Conservation (phyloP, 176 grass and related monocot genomes). For the Alloteropsis semialata region DNA sequence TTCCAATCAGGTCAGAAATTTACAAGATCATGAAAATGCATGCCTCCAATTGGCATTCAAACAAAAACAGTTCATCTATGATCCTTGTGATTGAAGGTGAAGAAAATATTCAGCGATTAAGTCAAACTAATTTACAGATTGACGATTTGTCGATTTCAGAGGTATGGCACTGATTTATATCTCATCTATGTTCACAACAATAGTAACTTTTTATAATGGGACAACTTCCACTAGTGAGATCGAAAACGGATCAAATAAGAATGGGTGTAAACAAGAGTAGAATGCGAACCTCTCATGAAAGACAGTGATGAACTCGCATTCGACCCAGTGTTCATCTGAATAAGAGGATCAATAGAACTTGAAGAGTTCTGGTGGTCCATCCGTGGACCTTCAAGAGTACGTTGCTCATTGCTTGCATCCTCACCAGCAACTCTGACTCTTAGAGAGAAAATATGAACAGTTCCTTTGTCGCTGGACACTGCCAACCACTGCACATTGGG, state of each 20-base stretch:
- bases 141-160: background rate
- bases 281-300: constrained; percentile 75
- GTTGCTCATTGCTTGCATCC: constrained; percentile 50
- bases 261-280: background rate
- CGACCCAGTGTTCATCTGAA: constrained; percentile 66
- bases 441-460: constrained; percentile 82
- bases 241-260: constrained; percentile 20
- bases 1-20: background rate
- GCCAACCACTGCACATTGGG: constrained; percentile 87
- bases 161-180: background rate
- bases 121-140: background rate
- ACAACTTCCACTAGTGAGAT: background rate
- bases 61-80: background rate
- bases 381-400: constrained; percentile 48
- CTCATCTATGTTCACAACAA: background rate
- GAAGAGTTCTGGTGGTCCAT: constrained; percentile 74
- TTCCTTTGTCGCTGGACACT: constrained; percentile 92
- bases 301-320: constrained; percentile 82
- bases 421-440: constrained; percentile 82
- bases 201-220: background rate
- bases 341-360: constrained; percentile 62
- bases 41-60: background rate
- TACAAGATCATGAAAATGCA: background rate
- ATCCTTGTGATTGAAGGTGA: background rate
- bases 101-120: background rate